phyloP scores from a whole-genome alignment of 192 early-diverging fungal genomes.

The Allomyces javanicus region DNA sequence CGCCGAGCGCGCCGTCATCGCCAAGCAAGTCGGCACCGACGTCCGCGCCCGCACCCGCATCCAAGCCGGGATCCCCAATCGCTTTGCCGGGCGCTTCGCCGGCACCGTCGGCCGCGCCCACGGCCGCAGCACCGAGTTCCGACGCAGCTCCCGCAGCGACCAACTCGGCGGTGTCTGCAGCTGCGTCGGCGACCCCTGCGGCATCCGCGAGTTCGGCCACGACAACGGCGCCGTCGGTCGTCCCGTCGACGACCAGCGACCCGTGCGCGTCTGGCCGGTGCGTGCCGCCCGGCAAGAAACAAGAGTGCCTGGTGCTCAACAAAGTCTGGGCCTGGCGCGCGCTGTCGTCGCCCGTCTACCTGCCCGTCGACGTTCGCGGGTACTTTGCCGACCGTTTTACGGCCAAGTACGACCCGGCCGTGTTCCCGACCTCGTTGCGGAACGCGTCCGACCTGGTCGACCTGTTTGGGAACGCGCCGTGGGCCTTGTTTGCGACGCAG shows the following conservation, averaged over 20 bases:
- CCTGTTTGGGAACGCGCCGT: not conserved
- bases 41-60: no score
- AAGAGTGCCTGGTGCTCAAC: not conserved
- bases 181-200: no score
- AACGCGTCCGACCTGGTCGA: not conserved
- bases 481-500: not conserved
- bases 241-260: not conserved
- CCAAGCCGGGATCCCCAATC: no score
- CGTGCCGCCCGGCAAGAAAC: not conserved
- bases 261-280: not conserved
- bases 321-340: not conserved
- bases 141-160: no score
- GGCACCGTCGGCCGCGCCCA: no score
- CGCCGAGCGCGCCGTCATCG: no score
- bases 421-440: not conserved
- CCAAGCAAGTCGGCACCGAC: no score
- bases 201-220: no score
- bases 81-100: no score
- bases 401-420: not conserved
- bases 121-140: no score
- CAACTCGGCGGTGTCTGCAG: no score
- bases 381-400: not conserved
- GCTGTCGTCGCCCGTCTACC: not conserved
- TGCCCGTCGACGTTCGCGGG: not conserved
- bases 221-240: not conserved